A percentile compares a stretch with the other conserved stretches of the same genome.
Evolutionary conservation across 2,329 filamentous ascomycete species (phyloP).

Genomic region (Periconia sp.): DNA sequence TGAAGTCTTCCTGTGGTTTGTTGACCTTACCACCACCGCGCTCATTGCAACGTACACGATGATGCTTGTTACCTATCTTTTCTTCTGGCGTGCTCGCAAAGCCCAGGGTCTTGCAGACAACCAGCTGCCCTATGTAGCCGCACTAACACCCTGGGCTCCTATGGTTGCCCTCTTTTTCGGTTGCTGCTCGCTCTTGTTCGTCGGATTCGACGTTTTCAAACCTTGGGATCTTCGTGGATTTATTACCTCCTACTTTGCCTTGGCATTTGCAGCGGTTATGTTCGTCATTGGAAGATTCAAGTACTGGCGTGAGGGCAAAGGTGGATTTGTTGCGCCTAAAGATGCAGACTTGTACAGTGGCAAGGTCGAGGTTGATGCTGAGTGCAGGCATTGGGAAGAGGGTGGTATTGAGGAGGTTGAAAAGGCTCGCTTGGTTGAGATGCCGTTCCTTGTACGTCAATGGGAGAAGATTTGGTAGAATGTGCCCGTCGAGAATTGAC

Average conservation of each 20-base stretch:
- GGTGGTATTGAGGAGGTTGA: conserved; percentile 1
- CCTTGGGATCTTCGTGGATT: conserved; percentile 40
- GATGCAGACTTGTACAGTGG: conserved; percentile 46
- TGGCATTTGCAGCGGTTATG: conserved; percentile 46
- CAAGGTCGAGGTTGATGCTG: conserved; percentile 45
- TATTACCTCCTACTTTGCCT: conserved; percentile 48
- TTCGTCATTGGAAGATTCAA: conserved; percentile 56
- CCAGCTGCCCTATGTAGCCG: conserved; percentile 51
- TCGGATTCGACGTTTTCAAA: conserved; percentile 59
- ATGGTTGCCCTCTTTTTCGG: conserved; percentile 42
- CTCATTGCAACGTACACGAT: conserved; percentile 50
- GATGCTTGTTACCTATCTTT: conserved; percentile 58
- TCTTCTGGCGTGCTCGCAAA: conserved; percentile 53
- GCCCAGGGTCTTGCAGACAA: conserved; percentile 50
- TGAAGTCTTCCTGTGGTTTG: conserved; percentile 72
- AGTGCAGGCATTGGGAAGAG: conserved; percentile 29
- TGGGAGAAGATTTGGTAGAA: conserved; percentile 3
- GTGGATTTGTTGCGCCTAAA: conserved; percentile 27
- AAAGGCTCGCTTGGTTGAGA: background rate
- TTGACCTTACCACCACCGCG: conserved; percentile 71
- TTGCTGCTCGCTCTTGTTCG: conserved; percentile 66
- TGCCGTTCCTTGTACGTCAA: background rate
- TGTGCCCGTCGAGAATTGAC: too few relatives aligned
- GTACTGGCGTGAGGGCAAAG: conserved; percentile 60
- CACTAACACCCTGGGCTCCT: background rate